Conservation (phyloP, 306 rosid species). For the Lagenaria siceraria region DNA sequence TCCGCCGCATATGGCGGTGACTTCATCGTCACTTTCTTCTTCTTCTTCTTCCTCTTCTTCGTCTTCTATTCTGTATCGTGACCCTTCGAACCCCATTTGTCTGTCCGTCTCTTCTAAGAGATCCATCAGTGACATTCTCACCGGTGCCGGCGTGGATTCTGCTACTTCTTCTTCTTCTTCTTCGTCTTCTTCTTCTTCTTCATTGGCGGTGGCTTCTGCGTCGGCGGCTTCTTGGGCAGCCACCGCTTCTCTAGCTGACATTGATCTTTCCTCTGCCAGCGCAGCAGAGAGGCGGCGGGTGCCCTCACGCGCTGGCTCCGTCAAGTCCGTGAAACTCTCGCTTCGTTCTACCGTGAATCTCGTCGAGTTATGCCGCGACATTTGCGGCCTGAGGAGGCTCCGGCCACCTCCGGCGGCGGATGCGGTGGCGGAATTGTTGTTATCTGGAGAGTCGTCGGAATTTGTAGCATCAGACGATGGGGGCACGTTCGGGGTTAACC, state of each 20-base stretch:
- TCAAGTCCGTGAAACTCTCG: conserved; percentile 11
- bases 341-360: conserved; percentile 5
- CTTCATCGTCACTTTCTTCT: conserved; percentile 8
- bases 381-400: conserved; percentile 8
- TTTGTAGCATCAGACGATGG: background rate
- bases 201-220: conserved; percentile 11
- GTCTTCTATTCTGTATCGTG: conserved; percentile 31
- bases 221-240: conserved; percentile 38
- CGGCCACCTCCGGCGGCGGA: background rate
- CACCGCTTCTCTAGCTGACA: conserved; percentile 42
- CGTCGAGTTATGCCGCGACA: conserved; percentile 20
- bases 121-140: conserved; percentile 79
- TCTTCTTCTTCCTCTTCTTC: conserved; percentile 22
- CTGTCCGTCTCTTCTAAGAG: conserved; percentile 64
- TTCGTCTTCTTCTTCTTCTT: conserved; percentile 23
- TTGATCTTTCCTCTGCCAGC: conserved; percentile 30
- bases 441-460: conserved; percentile 2
- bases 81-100: conserved; percentile 50
- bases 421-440: background rate
- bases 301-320: conserved; percentile 19
- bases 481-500: background rate
- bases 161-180: conserved; percentile 4
- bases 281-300: conserved; percentile 23
- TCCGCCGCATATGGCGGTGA: background rate
- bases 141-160: conserved; percentile 13